Percentiles rank a stretch among this genome's conserved stretches.
Conservation (phyloP, 2,329 filamentous ascomycete species). For the Fusarium haematococcum region DNA sequence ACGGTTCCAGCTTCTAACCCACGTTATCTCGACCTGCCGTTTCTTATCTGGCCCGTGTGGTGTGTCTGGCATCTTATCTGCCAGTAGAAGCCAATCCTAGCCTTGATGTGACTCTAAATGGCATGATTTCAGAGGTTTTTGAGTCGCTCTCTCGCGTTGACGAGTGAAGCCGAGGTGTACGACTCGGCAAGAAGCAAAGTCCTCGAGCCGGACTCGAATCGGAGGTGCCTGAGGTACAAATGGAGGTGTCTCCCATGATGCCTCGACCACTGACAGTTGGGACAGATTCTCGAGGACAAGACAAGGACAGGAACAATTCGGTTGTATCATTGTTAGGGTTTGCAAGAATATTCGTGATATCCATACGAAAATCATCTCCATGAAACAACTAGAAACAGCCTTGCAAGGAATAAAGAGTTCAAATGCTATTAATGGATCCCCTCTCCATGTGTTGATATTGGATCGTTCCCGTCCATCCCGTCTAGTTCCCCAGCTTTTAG, state of each 20-base stretch:
- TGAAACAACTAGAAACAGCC: background rate
- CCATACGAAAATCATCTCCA: background rate
- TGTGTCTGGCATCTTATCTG: background rate
- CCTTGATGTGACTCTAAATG: constrained; percentile 24
- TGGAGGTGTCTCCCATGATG: background rate
- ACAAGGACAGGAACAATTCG: background rate
- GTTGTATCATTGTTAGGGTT: background rate
- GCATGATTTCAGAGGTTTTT: constrained; percentile 20
- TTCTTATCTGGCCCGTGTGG: constrained; percentile 19
- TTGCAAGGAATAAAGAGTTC: background rate
- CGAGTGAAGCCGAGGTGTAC: constrained; percentile 1
- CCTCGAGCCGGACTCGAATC: background rate
- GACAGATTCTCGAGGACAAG: background rate
- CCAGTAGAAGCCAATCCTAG: background rate
- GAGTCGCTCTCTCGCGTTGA: background rate
- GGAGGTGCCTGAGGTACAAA: background rate
- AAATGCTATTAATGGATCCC: background rate
- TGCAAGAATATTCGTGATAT: background rate
- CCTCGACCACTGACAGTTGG: background rate
- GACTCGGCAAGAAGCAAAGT: background rate
- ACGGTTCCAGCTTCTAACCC: background rate
- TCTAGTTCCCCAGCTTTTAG: background rate
- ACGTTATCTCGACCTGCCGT: constrained; percentile 27
- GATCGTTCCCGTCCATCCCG: background rate
- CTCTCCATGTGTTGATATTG: background rate